phyloP scores from a whole-genome alignment of 2,329 filamentous ascomycete genomes.

The Aspergillus hortae region DNA sequence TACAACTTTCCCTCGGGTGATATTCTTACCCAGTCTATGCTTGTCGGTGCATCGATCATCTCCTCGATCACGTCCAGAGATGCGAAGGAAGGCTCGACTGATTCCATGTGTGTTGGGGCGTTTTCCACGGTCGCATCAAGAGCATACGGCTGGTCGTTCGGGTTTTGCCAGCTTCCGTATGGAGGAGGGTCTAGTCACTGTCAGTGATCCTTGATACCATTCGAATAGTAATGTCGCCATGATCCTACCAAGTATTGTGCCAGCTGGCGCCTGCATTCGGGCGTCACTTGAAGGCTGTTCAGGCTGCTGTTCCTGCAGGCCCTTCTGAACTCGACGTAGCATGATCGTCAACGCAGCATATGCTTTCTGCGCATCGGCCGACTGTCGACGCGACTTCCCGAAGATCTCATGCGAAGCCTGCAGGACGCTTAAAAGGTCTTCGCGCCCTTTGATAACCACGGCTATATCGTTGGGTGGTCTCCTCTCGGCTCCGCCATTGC shows the following conservation, averaged over 20 bases:
- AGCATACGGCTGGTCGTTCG: conserved; percentile 3
- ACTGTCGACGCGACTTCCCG: conserved; percentile 17
- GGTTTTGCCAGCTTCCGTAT: conserved; percentile 11
- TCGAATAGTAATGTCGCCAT: background rate
- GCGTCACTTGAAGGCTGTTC: background rate
- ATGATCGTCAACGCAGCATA: conserved; percentile 26
- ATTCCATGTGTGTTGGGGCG: background rate
- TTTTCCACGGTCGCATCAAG: conserved; percentile 1
- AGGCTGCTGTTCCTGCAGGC: background rate
- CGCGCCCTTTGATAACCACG: conserved; percentile 12
- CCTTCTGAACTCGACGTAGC: conserved; percentile 21
- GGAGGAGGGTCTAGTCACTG: conserved; percentile 4
- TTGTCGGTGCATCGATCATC: conserved; percentile 30
- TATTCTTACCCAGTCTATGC: conserved; percentile 32
- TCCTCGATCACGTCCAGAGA: conserved; percentile 29
- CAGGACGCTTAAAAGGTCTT: conserved; percentile 22
- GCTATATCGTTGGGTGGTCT: background rate
- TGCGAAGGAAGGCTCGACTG: conserved; percentile 6
- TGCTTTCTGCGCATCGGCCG: conserved; percentile 27
- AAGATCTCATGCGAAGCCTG: conserved; percentile 27
- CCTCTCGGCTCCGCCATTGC: conserved; percentile 8
- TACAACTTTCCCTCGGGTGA: background rate
- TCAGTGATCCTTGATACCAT: background rate
- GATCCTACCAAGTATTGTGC: background rate
- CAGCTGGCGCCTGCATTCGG: background rate